Conservation (phyloP, 768 basidiomycete genomes). For the Tricholoma flavovirens region DNA sequence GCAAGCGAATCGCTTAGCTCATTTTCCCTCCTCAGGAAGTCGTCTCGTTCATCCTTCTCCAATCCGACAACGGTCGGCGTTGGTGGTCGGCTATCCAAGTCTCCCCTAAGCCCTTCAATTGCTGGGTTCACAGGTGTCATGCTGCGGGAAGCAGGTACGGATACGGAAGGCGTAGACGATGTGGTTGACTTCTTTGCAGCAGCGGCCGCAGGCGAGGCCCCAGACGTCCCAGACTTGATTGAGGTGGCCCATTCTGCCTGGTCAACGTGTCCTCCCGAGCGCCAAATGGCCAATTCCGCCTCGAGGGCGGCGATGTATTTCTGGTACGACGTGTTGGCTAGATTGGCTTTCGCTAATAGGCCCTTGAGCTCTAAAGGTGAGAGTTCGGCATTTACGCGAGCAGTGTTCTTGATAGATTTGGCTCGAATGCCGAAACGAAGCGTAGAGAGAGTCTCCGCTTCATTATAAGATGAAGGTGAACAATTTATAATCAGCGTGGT, state of each 20-base stretch:
- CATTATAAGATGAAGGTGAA: conserved; percentile 96
- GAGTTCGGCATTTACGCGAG: conserved; percentile 96
- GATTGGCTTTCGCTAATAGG: conserved; percentile 82
- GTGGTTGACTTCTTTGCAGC: conserved; percentile 61
- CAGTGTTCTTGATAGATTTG: conserved; percentile 99
- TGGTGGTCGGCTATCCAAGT: conserved; percentile 80
- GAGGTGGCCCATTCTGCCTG: conserved; percentile 74
- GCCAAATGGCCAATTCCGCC: conserved; percentile 87
- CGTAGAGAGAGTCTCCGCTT: conserved; percentile 91
- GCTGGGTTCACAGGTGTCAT: conserved; percentile 72
- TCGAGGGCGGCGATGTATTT: conserved; percentile 87
- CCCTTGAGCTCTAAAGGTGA: conserved; percentile 95
- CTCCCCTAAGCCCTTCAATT: conserved; percentile 64
- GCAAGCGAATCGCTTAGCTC: conserved; percentile 91
- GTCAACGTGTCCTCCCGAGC: conserved; percentile 80
- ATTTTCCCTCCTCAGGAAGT: conserved; percentile 94
- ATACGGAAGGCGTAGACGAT: conserved; percentile 55
- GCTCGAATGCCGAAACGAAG: conserved; percentile 99
- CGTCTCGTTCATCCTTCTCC: conserved; percentile 96
- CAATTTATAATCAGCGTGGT: conserved; percentile 99
- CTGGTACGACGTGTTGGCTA: conserved; percentile 77
- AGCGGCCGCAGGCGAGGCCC: conserved; percentile 42
- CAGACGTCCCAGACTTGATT: conserved; percentile 42
- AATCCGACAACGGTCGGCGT: conserved; percentile 86
- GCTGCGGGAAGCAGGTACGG: conserved; percentile 43